Conservation (phyloP, 2,329 filamentous ascomycete species). For the Apiospora aurea region DNA sequence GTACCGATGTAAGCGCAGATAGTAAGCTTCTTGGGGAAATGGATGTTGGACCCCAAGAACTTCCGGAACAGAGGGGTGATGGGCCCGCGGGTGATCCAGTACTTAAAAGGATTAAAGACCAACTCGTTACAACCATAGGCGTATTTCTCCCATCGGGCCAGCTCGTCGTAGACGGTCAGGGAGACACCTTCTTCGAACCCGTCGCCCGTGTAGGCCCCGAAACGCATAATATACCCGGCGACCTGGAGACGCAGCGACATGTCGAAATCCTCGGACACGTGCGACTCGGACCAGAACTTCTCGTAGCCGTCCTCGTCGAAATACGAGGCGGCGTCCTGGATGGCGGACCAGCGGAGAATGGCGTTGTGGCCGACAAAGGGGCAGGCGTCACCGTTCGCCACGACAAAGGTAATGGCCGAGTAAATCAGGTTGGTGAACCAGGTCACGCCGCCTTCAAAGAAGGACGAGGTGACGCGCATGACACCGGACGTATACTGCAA, state of each 20-base stretch:
- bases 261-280: slow-evolving; percentile 83
- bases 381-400: slow-evolving; percentile 77
- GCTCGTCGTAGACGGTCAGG: slow-evolving; percentile 83
- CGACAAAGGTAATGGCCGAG: slow-evolving; percentile 78
- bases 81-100: slow-evolving; percentile 76
- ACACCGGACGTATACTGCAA: slow-evolving; percentile 80
- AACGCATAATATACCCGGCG: slow-evolving; percentile 74
- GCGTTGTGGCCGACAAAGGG: slow-evolving; percentile 86
- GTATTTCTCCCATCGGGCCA: slow-evolving; percentile 87
- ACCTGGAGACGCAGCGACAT: slow-evolving; percentile 81
- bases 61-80: slow-evolving; percentile 80
- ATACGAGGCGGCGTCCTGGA: slow-evolving; percentile 74
- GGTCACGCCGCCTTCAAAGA: slow-evolving; percentile 70
- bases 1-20: slow-evolving; percentile 81
- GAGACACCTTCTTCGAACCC: slow-evolving; percentile 86
- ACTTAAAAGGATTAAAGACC: slow-evolving; percentile 78
- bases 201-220: slow-evolving; percentile 76
- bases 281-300: slow-evolving; percentile 83
- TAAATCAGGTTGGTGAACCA: slow-evolving; percentile 80
- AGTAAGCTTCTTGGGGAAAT: slow-evolving; percentile 77
- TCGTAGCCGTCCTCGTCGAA: slow-evolving; percentile 74
- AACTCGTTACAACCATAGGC: slow-evolving; percentile 86
- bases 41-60: slow-evolving; percentile 77
- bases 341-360: slow-evolving; percentile 76
- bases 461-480: slow-evolving; percentile 79